phyloP scores from a whole-genome alignment of 2,329 filamentous ascomycete species.

The Drechmeria coniospora region DNA sequence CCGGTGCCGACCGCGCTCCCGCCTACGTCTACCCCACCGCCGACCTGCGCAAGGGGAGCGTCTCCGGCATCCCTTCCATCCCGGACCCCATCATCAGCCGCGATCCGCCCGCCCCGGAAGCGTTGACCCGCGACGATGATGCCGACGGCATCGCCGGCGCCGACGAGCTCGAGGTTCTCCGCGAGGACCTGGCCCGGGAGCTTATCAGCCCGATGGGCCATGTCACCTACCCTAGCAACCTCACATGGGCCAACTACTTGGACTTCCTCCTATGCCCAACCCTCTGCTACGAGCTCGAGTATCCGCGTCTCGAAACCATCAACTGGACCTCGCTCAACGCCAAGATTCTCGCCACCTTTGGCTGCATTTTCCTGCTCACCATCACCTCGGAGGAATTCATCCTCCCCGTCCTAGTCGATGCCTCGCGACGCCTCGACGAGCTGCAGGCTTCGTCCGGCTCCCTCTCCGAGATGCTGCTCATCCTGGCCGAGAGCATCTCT shows the following conservation, averaged over 20 bases:
- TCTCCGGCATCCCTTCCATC: slow-evolving; percentile 16
- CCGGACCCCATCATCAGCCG: slow-evolving; percentile 2
- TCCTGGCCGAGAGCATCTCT: slow-evolving; percentile 79
- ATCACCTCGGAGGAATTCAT: slow-evolving; percentile 92
- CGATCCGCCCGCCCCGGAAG: not conserved
- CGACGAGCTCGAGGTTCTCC: slow-evolving; percentile 50
- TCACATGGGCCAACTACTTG: slow-evolving; percentile 65
- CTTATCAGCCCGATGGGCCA: slow-evolving; percentile 81
- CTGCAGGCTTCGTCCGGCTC: slow-evolving; percentile 14
- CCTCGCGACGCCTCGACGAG: slow-evolving; percentile 35
- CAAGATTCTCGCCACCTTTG: slow-evolving; percentile 82
- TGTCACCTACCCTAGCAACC: slow-evolving; percentile 78
- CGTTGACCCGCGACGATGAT: slow-evolving; percentile 12
- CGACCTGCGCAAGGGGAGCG: slow-evolving; percentile 30
- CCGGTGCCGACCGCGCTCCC: slow-evolving; percentile 41
- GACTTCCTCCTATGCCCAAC: slow-evolving; percentile 90
- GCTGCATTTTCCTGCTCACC: slow-evolving; percentile 89
- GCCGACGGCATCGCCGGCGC: slow-evolving; percentile 9
- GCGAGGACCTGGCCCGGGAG: slow-evolving; percentile 79
- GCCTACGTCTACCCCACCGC: slow-evolving; percentile 62
- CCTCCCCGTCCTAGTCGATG: slow-evolving; percentile 70
- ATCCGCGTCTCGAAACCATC: slow-evolving; percentile 62
- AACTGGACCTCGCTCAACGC: slow-evolving; percentile 69
- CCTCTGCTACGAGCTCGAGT: slow-evolving; percentile 94
- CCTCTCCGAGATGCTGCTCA: slow-evolving; percentile 53